phyloP scores from a whole-genome alignment of 345 rosid genomes.

The Eucalyptus microcorys region DNA sequence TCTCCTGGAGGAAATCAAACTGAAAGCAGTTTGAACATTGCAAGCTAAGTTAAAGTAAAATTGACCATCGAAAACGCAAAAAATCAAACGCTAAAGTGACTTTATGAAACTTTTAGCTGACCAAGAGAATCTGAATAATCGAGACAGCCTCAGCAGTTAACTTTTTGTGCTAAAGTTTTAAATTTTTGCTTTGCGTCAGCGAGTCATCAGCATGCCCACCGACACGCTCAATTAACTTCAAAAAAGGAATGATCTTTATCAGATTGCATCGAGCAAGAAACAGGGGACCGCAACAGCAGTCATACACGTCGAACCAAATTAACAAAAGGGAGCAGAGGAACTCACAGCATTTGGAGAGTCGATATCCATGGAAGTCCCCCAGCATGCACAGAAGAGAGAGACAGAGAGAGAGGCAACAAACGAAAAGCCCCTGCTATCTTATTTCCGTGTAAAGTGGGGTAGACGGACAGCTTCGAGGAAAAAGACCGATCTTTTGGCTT shows the following conservation, averaged over 20 bases:
- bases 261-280: not conserved
- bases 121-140: not conserved
- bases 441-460: not conserved
- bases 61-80: not conserved
- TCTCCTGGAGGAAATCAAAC: not conserved
- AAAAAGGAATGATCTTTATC: not conserved
- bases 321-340: not conserved
- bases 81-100: not conserved
- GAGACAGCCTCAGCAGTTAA: not conserved
- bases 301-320: not conserved
- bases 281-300: not conserved
- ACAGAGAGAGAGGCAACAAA: not conserved
- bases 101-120: not conserved
- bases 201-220: not conserved
- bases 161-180: not conserved
- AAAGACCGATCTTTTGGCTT: not conserved
- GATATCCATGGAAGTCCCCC: not conserved
- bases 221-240: not conserved
- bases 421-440: not conserved
- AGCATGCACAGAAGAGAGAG: not conserved
- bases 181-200: not conserved
- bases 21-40: not conserved
- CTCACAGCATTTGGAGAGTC: not conserved
- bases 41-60: not conserved
- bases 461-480: not conserved